phyloP scores from a whole-genome alignment of 2,329 filamentous ascomycete genomes.

The Myriosclerotinia duriaeana region DNA sequence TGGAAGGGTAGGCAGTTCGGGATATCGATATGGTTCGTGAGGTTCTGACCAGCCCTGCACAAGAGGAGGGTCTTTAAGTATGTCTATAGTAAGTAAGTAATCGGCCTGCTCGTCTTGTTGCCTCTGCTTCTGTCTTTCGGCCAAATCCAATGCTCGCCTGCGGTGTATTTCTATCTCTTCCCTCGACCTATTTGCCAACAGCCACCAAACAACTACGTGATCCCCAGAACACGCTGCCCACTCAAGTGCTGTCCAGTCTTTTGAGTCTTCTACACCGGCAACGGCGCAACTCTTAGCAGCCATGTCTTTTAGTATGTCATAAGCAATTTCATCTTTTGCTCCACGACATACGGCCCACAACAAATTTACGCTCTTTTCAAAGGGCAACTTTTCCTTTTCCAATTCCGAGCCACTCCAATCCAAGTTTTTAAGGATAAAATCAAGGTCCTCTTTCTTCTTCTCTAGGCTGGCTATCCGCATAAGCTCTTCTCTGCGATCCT shows the following conservation, averaged over 20 bases:
- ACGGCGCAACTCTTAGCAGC: background rate
- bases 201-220: background rate
- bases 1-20: background rate
- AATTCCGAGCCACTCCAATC: background rate
- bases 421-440: background rate
- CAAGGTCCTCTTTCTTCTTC: background rate
- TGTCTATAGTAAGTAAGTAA: background rate
- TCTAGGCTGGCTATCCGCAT: background rate
- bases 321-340: background rate
- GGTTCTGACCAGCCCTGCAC: background rate
- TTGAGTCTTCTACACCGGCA: background rate
- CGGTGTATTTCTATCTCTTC: background rate
- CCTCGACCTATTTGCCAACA: background rate
- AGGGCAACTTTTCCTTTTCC: background rate
- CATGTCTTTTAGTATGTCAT: background rate
- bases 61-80: background rate
- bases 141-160: background rate
- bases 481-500: background rate
- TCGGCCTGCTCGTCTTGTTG: background rate
- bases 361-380: background rate
- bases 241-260: background rate
- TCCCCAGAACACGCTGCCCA: background rate
- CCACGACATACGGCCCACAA: background rate
- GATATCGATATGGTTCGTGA: background rate
- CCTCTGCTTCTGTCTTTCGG: background rate